These are phyloP conservation scores for Aspergillus coremiiformis DNA, from an alignment of 495 filamentous ascomycete genomes.

Conservation along the genomic window DNA sequence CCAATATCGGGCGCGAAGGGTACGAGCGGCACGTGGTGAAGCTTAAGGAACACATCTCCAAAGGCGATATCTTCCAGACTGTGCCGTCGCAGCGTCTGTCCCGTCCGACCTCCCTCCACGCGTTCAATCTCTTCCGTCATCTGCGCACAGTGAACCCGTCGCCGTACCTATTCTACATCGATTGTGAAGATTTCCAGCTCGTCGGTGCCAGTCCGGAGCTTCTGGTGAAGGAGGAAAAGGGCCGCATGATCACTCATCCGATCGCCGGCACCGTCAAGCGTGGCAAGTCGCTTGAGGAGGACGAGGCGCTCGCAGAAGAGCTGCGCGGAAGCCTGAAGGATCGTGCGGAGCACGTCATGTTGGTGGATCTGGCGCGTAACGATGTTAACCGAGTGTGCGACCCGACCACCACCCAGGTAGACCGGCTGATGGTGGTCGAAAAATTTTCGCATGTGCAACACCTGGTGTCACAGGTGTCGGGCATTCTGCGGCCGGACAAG, in stretches of 20 bases:
- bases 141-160: slow-evolving; percentile 92
- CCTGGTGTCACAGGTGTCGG: slow-evolving; percentile 89
- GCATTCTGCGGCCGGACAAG: slow-evolving; percentile 70
- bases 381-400: slow-evolving; percentile 96
- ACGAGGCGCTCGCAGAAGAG: slow-evolving; percentile 69
- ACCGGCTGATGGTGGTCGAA: slow-evolving; percentile 92
- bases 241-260: slow-evolving; percentile 89
- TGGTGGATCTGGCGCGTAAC: slow-evolving; percentile 95
- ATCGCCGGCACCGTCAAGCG: slow-evolving; percentile 93
- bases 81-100: slow-evolving; percentile 92
- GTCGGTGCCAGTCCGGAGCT: slow-evolving; percentile 92
- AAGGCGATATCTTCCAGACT: slow-evolving; percentile 93
- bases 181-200: slow-evolving; percentile 85
- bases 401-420: slow-evolving; percentile 77
- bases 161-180: slow-evolving; percentile 93
- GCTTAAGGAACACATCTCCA: slow-evolving; percentile 79
- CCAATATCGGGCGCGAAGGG: slow-evolving; percentile 82
- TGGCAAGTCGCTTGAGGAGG: slow-evolving; percentile 71
- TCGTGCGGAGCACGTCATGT: slow-evolving; percentile 96
- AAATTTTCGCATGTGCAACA: slow-evolving; percentile 96
- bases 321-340: slow-evolving; percentile 81
- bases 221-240: slow-evolving; percentile 80
- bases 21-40: slow-evolving; percentile 79
- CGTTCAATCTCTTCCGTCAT: slow-evolving; percentile 97
- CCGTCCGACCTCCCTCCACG: slow-evolving; percentile 80